Evolutionary conservation across 73 alveolate species (phyloP).

Genomic region (Tetrahymena borealis): DNA sequence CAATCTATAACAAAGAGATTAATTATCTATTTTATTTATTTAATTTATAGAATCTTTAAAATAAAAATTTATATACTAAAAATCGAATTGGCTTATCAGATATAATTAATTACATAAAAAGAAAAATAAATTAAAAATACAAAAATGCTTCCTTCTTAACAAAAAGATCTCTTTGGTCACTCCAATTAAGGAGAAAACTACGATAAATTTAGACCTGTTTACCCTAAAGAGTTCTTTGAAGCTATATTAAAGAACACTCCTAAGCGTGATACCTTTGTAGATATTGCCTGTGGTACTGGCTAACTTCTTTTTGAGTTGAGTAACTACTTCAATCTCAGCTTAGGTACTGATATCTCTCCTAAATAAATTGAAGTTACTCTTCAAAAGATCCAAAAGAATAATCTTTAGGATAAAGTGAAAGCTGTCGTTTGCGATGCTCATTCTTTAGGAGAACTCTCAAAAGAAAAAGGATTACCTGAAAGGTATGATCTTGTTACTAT

Average conservation of each 20-base stretch:
- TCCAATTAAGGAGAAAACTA: background rate
- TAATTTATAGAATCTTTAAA: no score
- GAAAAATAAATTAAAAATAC: background rate
- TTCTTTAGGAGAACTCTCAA: background rate
- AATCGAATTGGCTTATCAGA: no score
- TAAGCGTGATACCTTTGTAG: background rate
- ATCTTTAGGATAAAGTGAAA: background rate
- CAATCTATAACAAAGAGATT: no score
- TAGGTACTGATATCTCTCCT: background rate
- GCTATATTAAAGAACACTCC: background rate
- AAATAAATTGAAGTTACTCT: background rate
- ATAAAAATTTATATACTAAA: no score
- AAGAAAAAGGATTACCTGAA: background rate
- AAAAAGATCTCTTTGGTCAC: background rate
- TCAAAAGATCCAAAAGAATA: background rate
- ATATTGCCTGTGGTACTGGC: background rate
- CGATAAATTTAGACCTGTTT: background rate
- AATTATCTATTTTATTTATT: no score
- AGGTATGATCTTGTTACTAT: background rate
- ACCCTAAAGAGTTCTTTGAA: background rate
- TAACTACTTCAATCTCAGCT: background rate
- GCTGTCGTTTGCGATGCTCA: background rate
- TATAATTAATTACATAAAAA: no score
- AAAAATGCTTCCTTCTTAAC: background rate
- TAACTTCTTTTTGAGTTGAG: background rate